Base-by-base conservation (phyloP, 352 stramenopile species). In the Phytophthora megakarya region DNA sequence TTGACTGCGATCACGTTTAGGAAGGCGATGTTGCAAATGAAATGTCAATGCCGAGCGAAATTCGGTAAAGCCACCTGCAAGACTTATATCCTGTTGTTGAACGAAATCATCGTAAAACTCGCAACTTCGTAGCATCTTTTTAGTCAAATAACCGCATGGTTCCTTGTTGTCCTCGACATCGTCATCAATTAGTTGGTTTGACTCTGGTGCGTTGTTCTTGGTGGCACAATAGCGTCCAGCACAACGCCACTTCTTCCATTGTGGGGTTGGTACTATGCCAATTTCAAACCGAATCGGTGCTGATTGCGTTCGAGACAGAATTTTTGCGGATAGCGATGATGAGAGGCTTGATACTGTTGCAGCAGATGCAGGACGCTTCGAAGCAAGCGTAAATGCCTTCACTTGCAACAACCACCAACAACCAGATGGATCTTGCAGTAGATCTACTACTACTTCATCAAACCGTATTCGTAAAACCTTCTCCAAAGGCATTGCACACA, bases 341-440 rank as follows among this genome's bases (percentile, higher is more conserved):
- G 25, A 40, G 16, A 46, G 22, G 26, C 43, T 18, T 23, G 61
- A 25, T 37, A 55, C 5, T 50, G 53, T 18, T 22, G 43, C 25
- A 64, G 63, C 44, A 63, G 62, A 42, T 56, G 52, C 12, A 70
- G 66, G 61, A 38, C 66, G 61, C 47, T 22, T 40, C 2, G 51
- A 62, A 51, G 19, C 23, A 42, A 74, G 35, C 12, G 80, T 72
- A 33, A 93, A 90, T 2, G 81, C 77, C 48, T 93, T 90, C 8
- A 93, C 67, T 51, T 93, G 83, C 8, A 91, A 55, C 9, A 90
- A 39, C 81, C 81, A 88, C 83, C 83, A 92, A 22, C 43, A 33
- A 4, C 85, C 81, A 43, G 70, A 50, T 2, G 25, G 39, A 37
- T 86, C 78, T 56, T 93, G 80, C 0, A 86, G 37, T 22, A 92